Evolutionary conservation across 1,139 yeast species (phyloP).

Genomic region (Saccharomyces hybrid): DNA sequence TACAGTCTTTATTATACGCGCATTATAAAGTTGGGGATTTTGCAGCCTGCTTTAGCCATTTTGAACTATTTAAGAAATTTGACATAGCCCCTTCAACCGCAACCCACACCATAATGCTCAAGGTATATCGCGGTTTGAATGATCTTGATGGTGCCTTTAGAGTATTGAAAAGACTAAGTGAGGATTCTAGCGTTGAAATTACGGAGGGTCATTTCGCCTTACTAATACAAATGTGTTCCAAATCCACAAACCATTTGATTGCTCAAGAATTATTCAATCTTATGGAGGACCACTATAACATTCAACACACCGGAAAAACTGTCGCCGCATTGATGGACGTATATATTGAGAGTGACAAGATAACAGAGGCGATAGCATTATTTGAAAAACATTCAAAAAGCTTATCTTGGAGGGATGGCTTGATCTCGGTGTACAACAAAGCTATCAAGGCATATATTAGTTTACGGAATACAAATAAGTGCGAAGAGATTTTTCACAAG

Average conservation of each 20-base stretch:
- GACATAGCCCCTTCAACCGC: conserved; percentile 34
- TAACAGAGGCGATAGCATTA: conserved; percentile 16
- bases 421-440: conserved; percentile 19
- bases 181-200: conserved; percentile 12
- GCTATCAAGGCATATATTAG: conserved; percentile 19
- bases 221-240: conserved; percentile 30
- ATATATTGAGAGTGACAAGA: conserved; percentile 19
- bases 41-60: conserved; percentile 39
- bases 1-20: conserved; percentile 44
- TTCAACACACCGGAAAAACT: conserved; percentile 23
- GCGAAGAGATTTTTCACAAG: conserved; percentile 15
- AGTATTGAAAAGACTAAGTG: conserved; percentile 36
- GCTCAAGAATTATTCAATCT: conserved; percentile 32
- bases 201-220: conserved; percentile 28
- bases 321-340: conserved; percentile 27
- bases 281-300: conserved; percentile 25
- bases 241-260: conserved; percentile 31
- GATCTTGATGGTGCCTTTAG: conserved; percentile 37
- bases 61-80: conserved; percentile 35
- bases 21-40: conserved; percentile 42
- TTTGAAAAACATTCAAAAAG: conserved; percentile 14
- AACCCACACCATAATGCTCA: conserved; percentile 39
- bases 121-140: conserved; percentile 35
- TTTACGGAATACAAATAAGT: conserved; percentile 11
- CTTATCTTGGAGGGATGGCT: conserved; percentile 6